Percentiles rank a stretch among this genome's conserved stretches.
Evolutionary conservation across 2,329 filamentous ascomycete species (phyloP).

Genomic region (Pseudogymnoascus sp.): DNA sequence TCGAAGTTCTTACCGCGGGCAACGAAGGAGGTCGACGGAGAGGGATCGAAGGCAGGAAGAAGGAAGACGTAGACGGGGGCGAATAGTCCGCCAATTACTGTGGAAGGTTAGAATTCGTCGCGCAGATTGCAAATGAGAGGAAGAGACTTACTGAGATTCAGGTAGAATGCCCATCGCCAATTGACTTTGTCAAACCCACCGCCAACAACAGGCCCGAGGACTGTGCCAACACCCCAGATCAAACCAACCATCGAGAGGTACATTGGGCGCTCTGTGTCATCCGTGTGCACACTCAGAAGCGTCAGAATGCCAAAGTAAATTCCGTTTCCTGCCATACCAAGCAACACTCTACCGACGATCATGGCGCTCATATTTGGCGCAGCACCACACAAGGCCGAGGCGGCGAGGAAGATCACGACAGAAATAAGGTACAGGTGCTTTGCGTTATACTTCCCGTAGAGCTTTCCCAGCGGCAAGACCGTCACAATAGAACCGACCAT

Average conservation of each 20-base stretch:
- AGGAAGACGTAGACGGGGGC: constrained; percentile 18
- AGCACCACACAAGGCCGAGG: constrained; percentile 20
- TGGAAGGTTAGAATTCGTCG: not conserved
- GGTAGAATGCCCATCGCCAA: constrained; percentile 30
- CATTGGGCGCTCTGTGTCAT: constrained; percentile 10
- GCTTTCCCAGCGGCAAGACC: constrained; percentile 43
- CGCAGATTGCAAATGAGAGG: not conserved
- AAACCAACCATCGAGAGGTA: constrained; percentile 16
- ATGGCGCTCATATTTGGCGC: constrained; percentile 22
- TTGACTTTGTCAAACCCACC: constrained; percentile 29
- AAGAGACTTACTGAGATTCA: constrained; percentile 19
- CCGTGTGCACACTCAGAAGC: constrained; percentile 15
- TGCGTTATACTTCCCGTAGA: constrained; percentile 20
- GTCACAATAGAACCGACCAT: constrained; percentile 37
- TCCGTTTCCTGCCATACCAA: constrained; percentile 17
- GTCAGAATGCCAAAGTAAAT: constrained; percentile 11
- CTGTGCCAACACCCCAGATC: constrained; percentile 16
- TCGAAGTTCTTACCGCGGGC: constrained; percentile 23
- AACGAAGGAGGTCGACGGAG: constrained; percentile 1
- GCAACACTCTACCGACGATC: constrained; percentile 22
- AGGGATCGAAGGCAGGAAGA: constrained; percentile 12
- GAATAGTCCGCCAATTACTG: constrained; percentile 5
- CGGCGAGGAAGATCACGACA: constrained; percentile 13
- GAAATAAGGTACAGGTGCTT: constrained; percentile 11
- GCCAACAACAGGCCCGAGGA: constrained; percentile 21